Evolutionary conservation across 768 basidiomycete species (phyloP).

Genomic region (Tremella fuciformis): DNA sequence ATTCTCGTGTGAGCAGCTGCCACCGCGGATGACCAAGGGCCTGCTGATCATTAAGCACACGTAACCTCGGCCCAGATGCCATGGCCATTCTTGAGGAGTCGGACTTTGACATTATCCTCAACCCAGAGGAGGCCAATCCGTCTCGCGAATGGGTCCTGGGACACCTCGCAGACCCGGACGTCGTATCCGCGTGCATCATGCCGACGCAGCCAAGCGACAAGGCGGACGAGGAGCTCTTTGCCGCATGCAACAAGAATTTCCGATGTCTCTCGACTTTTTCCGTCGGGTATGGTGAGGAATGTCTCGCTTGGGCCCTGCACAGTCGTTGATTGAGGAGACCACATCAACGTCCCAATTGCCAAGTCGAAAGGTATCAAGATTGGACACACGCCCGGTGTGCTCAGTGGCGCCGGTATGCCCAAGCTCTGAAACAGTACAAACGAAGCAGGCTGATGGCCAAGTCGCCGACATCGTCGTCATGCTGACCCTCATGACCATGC

Average conservation of each 20-base stretch:
- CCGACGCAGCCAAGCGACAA: constrained; percentile 50
- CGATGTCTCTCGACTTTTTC: constrained; percentile 83
- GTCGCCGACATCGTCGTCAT: constrained; percentile 88
- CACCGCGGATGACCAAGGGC: neutral
- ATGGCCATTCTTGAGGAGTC: constrained; percentile 33
- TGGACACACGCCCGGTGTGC: constrained; percentile 90
- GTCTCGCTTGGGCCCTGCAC: neutral
- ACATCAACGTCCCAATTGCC: constrained; percentile 65
- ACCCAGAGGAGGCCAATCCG: constrained; percentile 55
- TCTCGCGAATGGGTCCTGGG: constrained; percentile 22
- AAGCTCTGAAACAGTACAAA: neutral
- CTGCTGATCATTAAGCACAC: constrained; percentile 31
- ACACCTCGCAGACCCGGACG: constrained; percentile 29
- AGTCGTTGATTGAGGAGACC: constrained; percentile 60
- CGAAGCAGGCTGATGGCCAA: constrained; percentile 43
- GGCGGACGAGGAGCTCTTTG: constrained; percentile 72
- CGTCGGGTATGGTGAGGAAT: constrained; percentile 47
- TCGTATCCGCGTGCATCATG: constrained; percentile 16
- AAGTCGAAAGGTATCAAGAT: constrained; percentile 65
- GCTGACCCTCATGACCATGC: constrained; percentile 87
- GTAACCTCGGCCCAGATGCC: constrained; percentile 42
- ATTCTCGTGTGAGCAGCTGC: constrained; percentile 14
- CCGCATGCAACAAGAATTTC: constrained; percentile 58
- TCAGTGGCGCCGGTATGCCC: constrained; percentile 76
- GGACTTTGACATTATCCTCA: constrained; percentile 53